Conservation (phyloP, 2,329 filamentous ascomycete species). For the Ascochyta pisi region DNA sequence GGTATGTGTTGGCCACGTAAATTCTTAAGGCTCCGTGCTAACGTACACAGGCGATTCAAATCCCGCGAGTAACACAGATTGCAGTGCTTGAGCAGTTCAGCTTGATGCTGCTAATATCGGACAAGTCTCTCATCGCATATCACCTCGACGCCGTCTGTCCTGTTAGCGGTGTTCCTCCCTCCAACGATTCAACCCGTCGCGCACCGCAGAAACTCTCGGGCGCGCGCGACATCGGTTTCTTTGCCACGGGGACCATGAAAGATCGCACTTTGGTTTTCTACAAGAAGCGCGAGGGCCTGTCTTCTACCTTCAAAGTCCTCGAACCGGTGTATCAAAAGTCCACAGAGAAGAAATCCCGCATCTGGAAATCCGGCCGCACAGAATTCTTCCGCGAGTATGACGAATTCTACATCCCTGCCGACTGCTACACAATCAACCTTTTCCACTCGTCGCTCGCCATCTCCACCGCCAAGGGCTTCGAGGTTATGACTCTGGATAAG, state of each 20-base stretch:
- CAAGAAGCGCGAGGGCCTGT: slow-evolving; percentile 91
- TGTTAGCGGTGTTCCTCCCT: slow-evolving; percentile 60
- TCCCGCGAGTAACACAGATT: slow-evolving; percentile 83
- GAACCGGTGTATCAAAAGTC: slow-evolving; percentile 96
- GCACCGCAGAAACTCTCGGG: slow-evolving; percentile 90
- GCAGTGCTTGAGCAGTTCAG: slow-evolving; percentile 96
- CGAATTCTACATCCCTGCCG: slow-evolving; percentile 96
- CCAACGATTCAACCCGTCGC: slow-evolving; percentile 76
- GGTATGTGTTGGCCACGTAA: slow-evolving; percentile 60
- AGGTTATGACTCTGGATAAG: slow-evolving; percentile 95
- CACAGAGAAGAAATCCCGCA: slow-evolving; percentile 78
- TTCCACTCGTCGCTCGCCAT: slow-evolving; percentile 96
- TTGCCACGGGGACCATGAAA: slow-evolving; percentile 96
- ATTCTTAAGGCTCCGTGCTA: slow-evolving; percentile 24
- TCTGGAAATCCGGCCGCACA: slow-evolving; percentile 75
- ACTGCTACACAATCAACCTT: slow-evolving; percentile 93
- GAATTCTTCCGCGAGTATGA: slow-evolving; percentile 98
- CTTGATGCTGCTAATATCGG: slow-evolving; percentile 87
- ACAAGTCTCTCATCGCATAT: slow-evolving; percentile 90
- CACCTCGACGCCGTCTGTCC: slow-evolving; percentile 84
- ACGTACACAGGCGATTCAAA: slow-evolving; percentile 72
- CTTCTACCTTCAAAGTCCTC: slow-evolving; percentile 94
- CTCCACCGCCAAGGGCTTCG: slow-evolving; percentile 88
- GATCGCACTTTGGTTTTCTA: slow-evolving; percentile 94
- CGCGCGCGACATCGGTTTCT: slow-evolving; percentile 93